Conservation (phyloP, 1,284 basidiomycete species). For the Neolentinus lepideus region DNA sequence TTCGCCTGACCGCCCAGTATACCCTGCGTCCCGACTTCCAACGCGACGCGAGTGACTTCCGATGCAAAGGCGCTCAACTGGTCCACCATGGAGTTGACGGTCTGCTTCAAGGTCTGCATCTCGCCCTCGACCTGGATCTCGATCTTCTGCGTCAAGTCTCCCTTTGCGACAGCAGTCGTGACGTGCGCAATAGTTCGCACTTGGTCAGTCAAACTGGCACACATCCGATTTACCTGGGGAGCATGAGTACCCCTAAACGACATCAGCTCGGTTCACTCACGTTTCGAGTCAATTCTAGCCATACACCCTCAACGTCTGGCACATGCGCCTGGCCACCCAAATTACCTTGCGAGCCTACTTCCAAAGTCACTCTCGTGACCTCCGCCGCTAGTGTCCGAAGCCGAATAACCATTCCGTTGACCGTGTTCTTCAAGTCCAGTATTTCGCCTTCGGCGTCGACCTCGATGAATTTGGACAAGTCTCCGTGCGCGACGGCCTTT, state of each 20-base stretch:
- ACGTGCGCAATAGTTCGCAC: constrained; percentile 89
- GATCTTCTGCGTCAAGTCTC: constrained; percentile 87
- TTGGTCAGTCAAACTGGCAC: constrained; percentile 89
- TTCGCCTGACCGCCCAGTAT: constrained; percentile 89
- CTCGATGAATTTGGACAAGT: constrained; percentile 93
- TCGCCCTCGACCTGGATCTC: constrained; percentile 91
- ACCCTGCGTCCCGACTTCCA: constrained; percentile 89
- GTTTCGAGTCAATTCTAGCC: constrained; percentile 87
- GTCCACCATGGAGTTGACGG: constrained; percentile 86
- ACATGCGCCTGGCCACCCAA: constrained; percentile 90
- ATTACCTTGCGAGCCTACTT: constrained; percentile 89
- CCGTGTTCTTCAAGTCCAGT: constrained; percentile 94
- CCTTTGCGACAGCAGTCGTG: constrained; percentile 88
- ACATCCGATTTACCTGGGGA: constrained; percentile 84
- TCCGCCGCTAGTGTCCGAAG: constrained; percentile 89
- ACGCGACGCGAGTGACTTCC: constrained; percentile 92
- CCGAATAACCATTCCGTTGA: constrained; percentile 95
- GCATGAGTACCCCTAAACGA: constrained; percentile 5
- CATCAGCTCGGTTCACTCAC: constrained; percentile 36
- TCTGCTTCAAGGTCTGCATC: constrained; percentile 78
- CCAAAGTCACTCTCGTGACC: constrained; percentile 92
- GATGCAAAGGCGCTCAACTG: constrained; percentile 88
- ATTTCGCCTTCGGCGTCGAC: constrained; percentile 97
- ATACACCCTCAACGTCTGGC: constrained; percentile 92
- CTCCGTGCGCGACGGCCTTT: constrained; percentile 95